Base-by-base conservation (phyloP, 371 early-diverging fungal genomes). In the Saksenaea vasiformis region DNA sequence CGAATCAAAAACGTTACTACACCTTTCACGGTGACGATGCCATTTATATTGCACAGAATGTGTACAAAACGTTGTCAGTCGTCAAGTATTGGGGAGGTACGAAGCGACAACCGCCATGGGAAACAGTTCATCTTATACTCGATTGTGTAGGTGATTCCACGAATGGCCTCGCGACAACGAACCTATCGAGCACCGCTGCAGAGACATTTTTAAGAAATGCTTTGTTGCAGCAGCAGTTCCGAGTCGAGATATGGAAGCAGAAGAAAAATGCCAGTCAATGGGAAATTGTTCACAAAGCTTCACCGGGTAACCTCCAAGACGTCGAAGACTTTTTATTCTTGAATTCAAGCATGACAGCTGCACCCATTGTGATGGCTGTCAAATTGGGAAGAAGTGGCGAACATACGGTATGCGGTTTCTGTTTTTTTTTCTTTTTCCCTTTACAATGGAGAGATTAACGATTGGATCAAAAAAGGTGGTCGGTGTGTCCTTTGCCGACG, bases 21-120 rank as follows among this genome's bases (percentile, higher is more conserved):
- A 91, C 90, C 43, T 90, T 92, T 1, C 97, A 97, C 67, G 97
- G 93, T 1, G 88, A 90, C 7, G 94, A 97, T 66, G 98, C 98
- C 0, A 66, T 84, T 17, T 93, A 86, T 65, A 87, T 95, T 22
- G 95, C 98, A 4, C 80, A 89, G 39, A 71, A 76, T 38, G 88
- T 97, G 3, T 97, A 91, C 85, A 93, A 95, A 65, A 97, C 98
- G 1, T 76, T 90, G 0, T 84, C 95, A 0, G 97, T 95, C 9
- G 74, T 98, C 64, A 96, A 96, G 73, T 89, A 93, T 60, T 87
- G 94, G 70, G 95, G 93, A 28, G 92, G 91, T 84, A 68, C 11
- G 36, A 47, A 34, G 17, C 5, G 8, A n/a, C 15, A n/a, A 58
- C 51, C 7, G 22, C 15, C 19, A 14, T 17, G 17, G 17, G 44